These are phyloP conservation scores for Tilletia walkeri DNA, from an alignment of 1,284 basidiomycete species.

Conservation along the genomic window DNA sequence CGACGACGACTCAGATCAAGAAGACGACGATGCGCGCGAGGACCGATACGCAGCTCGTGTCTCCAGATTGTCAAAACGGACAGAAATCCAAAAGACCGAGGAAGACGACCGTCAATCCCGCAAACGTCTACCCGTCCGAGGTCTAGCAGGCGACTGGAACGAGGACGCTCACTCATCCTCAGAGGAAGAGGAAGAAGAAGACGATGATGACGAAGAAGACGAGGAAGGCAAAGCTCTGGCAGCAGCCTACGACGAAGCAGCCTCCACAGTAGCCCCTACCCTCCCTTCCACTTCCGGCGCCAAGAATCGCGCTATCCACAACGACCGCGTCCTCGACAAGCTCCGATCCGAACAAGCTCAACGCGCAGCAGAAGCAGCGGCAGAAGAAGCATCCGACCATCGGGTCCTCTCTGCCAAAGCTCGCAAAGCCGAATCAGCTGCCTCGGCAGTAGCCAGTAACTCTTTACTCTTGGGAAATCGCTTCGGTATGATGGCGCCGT, in stretches of 20 bases:
- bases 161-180: constrained; percentile 21
- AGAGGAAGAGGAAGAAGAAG: constrained; percentile 22
- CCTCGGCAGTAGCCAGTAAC: constrained; percentile 22
- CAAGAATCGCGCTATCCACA: constrained; percentile 36
- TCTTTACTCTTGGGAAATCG: constrained; percentile 38
- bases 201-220: constrained; percentile 1
- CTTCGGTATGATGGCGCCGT: constrained; percentile 44
- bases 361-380: constrained; percentile 11
- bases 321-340: constrained; percentile 8
- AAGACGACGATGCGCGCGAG: constrained; percentile 4
- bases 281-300: background rate
- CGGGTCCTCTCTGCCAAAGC: background rate
- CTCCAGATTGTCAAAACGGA: constrained; percentile 9
- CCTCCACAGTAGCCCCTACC: background rate
- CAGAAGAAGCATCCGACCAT: constrained; percentile 19
- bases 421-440: background rate
- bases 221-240: background rate
- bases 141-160: constrained; percentile 24
- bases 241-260: background rate
- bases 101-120: constrained; percentile 33
- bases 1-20: background rate
- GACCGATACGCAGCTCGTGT: constrained; percentile 20
- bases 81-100: constrained; percentile 23
- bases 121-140: constrained; percentile 30
- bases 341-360: constrained; percentile 25